phyloP scores from a whole-genome alignment of 202 grass and related monocot genomes.

The Bolboschoenoplectus hybrid region DNA sequence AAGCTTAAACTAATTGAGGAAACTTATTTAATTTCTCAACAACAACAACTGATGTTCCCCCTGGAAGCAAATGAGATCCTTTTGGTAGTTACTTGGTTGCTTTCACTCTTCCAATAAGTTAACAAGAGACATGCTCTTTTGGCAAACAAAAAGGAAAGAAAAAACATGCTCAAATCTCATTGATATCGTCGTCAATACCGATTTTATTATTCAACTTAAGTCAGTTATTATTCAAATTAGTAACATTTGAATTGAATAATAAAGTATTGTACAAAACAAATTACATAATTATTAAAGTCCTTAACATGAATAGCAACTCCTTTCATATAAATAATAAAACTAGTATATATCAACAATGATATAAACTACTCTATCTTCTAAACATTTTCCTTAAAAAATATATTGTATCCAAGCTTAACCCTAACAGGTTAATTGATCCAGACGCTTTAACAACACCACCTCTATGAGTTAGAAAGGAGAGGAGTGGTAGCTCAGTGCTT shows the following conservation, averaged over 20 bases:
- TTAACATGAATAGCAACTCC: too few species aligned
- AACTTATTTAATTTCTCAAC: neutral
- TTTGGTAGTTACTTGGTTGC: slow-evolving; percentile 22
- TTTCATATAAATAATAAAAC: too few species aligned
- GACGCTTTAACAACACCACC: slow-evolving; percentile 5
- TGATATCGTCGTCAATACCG: too few species aligned
- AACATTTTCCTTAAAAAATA: too few species aligned
- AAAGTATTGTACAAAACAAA: too few species aligned
- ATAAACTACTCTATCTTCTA: too few species aligned
- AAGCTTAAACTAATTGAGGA: neutral
- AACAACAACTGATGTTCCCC: neutral
- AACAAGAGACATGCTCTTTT: neutral
- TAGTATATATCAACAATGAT: too few species aligned
- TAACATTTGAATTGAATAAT: too few species aligned
- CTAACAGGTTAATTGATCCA: slow-evolving; percentile 3
- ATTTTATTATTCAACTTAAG: too few species aligned
- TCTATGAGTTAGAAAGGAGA: neutral
- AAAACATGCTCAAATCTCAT: neutral
- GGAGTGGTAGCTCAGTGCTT: neutral
- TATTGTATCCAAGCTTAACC: neutral
- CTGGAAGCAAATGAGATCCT: neutral
- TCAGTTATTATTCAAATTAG: too few species aligned
- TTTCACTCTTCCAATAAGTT: slow-evolving; percentile 34
- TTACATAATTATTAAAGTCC: too few species aligned
- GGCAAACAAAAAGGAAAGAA: neutral